Evolutionary conservation across 257 asterid genomes (phyloP).

Genomic region (Solanum etuberosum): DNA sequence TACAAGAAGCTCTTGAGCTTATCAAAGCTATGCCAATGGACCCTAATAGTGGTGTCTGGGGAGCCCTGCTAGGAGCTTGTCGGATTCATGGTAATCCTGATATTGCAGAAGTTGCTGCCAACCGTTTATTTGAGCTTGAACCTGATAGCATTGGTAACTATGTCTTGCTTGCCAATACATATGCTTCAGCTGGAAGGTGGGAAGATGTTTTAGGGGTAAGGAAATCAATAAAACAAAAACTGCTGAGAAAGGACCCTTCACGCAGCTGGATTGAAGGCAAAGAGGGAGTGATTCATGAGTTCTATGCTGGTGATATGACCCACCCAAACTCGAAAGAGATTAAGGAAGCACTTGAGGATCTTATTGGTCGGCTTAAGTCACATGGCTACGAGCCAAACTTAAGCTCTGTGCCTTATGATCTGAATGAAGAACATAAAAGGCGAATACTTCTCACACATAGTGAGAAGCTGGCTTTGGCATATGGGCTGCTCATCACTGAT

Average conservation of each 20-base stretch:
- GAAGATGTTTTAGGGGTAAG: slow-evolving; percentile 47
- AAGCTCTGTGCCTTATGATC: slow-evolving; percentile 47
- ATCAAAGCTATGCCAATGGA: slow-evolving; percentile 49
- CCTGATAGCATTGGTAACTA: slow-evolving; percentile 60
- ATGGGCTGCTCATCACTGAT: slow-evolving; percentile 27
- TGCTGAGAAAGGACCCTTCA: slow-evolving; percentile 52
- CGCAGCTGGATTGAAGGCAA: slow-evolving; percentile 70
- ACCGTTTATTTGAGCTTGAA: slow-evolving; percentile 51
- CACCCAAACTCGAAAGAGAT: slow-evolving; percentile 44
- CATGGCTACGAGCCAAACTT: slow-evolving; percentile 51
- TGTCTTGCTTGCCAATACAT: slow-evolving; percentile 54
- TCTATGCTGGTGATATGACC: slow-evolving; percentile 50
- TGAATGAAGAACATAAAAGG: slow-evolving; percentile 52
- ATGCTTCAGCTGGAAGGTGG: slow-evolving; percentile 70
- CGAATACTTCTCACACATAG: slow-evolving; percentile 54
- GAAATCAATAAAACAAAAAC: slow-evolving; percentile 33
- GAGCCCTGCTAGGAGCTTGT: slow-evolving; percentile 77
- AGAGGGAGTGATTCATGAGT: slow-evolving; percentile 55
- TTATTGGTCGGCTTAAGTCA: slow-evolving; percentile 16
- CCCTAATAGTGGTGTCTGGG: slow-evolving; percentile 70
- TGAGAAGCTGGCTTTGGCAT: slow-evolving; percentile 68
- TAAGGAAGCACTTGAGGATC: slow-evolving; percentile 22
- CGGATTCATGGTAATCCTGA: slow-evolving; percentile 43
- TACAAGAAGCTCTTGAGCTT: slow-evolving; percentile 47
- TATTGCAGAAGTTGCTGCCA: slow-evolving; percentile 69